A percentile compares a stretch with the other conserved stretches of the same genome.
phyloP scores from a whole-genome alignment of 345 rosid genomes.

The Linum tenue region DNA sequence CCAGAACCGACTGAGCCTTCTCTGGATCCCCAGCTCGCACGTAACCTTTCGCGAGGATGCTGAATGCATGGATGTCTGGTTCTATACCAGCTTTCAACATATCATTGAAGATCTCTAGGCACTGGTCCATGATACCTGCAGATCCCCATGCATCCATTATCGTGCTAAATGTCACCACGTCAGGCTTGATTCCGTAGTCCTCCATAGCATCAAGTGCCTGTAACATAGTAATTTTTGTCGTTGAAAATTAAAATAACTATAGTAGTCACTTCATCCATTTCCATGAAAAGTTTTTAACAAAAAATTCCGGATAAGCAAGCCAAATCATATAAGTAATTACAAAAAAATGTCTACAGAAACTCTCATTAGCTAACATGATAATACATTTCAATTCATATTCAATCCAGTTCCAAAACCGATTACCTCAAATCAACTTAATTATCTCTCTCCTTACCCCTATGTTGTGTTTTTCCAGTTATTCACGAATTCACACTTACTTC shows the following conservation, averaged over 20 bases:
- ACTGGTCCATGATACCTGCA: slow-evolving; percentile 71
- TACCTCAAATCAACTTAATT: slow-evolving; percentile 45
- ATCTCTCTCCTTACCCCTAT: no score
- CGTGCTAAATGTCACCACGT: slow-evolving; percentile 80
- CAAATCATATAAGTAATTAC: background rate
- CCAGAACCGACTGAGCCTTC: slow-evolving; percentile 56
- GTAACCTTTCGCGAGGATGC: slow-evolving; percentile 85
- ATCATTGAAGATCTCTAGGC: slow-evolving; percentile 69
- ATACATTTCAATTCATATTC: no score
- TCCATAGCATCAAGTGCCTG: slow-evolving; percentile 68
- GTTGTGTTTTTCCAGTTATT: no score
- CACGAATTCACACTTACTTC: no score
- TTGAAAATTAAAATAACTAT: no score
- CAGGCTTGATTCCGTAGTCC: slow-evolving; percentile 60
- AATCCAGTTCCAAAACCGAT: slow-evolving; percentile 21
- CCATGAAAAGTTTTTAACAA: background rate
- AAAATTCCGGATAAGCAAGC: background rate
- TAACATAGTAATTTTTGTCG: background rate
- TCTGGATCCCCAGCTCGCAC: slow-evolving; percentile 62
- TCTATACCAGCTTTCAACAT: slow-evolving; percentile 67
- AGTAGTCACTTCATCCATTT: no score
- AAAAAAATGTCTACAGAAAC: no score
- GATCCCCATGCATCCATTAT: slow-evolving; percentile 93
- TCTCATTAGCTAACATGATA: no score
- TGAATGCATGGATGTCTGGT: slow-evolving; percentile 62